Conservation (phyloP, 306 rosid genomes). For the Sphenostylis stenocarpa region DNA sequence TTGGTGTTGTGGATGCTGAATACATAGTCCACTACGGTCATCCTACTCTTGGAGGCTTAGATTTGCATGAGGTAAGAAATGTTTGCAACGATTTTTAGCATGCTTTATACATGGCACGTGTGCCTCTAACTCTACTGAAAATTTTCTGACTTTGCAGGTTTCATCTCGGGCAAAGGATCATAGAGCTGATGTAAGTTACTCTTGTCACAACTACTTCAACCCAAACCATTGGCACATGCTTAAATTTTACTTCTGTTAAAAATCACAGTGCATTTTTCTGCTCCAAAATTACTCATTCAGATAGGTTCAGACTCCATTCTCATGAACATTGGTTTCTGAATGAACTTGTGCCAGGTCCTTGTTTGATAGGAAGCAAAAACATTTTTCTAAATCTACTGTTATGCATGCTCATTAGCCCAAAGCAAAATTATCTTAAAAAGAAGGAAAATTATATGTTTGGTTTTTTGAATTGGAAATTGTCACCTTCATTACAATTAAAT, state of each 20-base stretch:
- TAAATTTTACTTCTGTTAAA: not conserved
- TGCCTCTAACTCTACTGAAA: slow-evolving; percentile 9
- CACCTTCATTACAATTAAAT: not conserved
- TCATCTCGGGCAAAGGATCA: slow-evolving; percentile 45
- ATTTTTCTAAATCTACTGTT: not conserved
- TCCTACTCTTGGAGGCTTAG: slow-evolving; percentile 70
- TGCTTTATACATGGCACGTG: not conserved
- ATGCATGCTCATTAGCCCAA: not conserved
- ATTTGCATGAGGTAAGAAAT: slow-evolving; percentile 49
- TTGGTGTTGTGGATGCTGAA: slow-evolving; percentile 87
- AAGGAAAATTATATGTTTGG: slow-evolving; percentile 13
- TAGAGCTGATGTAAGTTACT: slow-evolving; percentile 58
- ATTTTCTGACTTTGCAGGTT: slow-evolving; percentile 41
- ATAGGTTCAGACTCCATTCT: not conserved
- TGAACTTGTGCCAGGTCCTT: not conserved
- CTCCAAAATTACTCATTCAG: not conserved
- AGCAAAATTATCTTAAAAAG: not conserved
- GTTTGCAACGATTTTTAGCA: not conserved
- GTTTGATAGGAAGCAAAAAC: not conserved
- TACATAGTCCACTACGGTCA: slow-evolving; percentile 65
- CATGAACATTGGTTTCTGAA: not conserved
- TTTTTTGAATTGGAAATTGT: not conserved
- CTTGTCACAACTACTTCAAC: not conserved
- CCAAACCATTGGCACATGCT: slow-evolving; percentile 2
- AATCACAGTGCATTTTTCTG: not conserved